Percentiles rank a stretch among this genome's conserved stretches.
Conservation (phyloP, 2,329 filamentous ascomycete species). For the Pseudocercospora pini-densiflorae region DNA sequence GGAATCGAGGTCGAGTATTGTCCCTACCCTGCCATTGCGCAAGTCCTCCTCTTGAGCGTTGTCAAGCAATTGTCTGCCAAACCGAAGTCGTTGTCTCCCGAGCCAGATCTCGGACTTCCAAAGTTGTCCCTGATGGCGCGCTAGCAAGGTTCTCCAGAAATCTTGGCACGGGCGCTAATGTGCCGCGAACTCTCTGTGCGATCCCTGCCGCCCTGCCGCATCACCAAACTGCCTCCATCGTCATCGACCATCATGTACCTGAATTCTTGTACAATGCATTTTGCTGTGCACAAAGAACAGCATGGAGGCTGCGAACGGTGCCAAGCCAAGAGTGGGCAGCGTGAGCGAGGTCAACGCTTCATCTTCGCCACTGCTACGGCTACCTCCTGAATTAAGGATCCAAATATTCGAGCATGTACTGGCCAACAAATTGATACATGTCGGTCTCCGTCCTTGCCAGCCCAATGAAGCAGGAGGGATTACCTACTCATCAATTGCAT, state of each 20-base stretch:
- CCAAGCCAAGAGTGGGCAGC: neutral
- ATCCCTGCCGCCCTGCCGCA: neutral
- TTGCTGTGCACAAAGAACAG: neutral
- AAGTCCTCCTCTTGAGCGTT: neutral
- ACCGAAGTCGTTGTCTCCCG: conserved; percentile 10
- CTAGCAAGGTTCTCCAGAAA: neutral
- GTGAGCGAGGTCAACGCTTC: neutral
- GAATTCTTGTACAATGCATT: neutral
- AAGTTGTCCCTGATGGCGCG: neutral
- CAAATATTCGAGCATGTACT: conserved; percentile 27
- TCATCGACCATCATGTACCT: neutral
- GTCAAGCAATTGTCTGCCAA: neutral
- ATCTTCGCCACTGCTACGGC: conserved; percentile 16
- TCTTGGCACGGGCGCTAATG: neutral
- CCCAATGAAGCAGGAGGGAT: conserved; percentile 17
- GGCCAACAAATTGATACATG: conserved; percentile 20
- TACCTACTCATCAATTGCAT: neutral
- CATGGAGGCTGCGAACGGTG: neutral
- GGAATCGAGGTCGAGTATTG: neutral
- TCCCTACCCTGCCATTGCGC: neutral
- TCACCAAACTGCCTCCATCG: conserved; percentile 1
- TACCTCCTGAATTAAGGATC: conserved; percentile 23
- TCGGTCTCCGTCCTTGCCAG: conserved; percentile 18
- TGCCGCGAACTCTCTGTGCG: neutral
- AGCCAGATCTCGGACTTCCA: conserved; percentile 2